Evolutionary conservation across 2,329 filamentous ascomycete species (phyloP), one percentile per base, ranked within the genome.

Genomic region (Byssochlamys sp.): DNA sequence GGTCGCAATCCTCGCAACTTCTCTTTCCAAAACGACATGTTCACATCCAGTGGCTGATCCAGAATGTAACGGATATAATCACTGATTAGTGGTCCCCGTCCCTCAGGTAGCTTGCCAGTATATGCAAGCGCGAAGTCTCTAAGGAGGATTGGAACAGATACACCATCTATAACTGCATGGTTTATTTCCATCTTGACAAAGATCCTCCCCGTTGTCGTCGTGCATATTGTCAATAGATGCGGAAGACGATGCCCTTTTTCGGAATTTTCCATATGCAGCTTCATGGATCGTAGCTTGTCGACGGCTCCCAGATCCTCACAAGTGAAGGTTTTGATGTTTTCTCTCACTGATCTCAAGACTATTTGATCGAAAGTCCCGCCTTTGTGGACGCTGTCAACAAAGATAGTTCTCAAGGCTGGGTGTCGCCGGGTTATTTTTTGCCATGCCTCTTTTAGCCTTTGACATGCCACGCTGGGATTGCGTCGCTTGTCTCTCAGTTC

Each of bases 101-200:
- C 65, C 2, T 67, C 61, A 9, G 64, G 52, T 7, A 73, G 65
- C 25, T 62, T 62, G 25, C 64, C 57, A 26, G 67, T 66, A 57
- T 74, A 74, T 7, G 71, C 71, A 31, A 66, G 55, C 3, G 64
- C 58, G 26, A 73, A 56, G 53, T 73, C 71, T 45, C 63, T 65
- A 2, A 73, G 58, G 2, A 74, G 59, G 7, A 72, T 61, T 39
- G 65, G 63, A n/a, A 70, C 64, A 10, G 71, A 73, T 5, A 65
- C 66, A 28, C 70, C 71, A 33, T 74, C 72, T 5, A 73, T 71
- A 27, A 74, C 67, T 6, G 71, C 69, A 57, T 74, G 71, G 52
- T 71, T 73, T 29, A 74, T 72, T 57, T 73, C 71, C 6, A 74
- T 57, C 54, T 73, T 73, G 35, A 73, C 59, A 0, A 73, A 56